Evolutionary conservation across 257 asterid species (phyloP).

Genomic region (Fraxinus quadrangulata): DNA sequence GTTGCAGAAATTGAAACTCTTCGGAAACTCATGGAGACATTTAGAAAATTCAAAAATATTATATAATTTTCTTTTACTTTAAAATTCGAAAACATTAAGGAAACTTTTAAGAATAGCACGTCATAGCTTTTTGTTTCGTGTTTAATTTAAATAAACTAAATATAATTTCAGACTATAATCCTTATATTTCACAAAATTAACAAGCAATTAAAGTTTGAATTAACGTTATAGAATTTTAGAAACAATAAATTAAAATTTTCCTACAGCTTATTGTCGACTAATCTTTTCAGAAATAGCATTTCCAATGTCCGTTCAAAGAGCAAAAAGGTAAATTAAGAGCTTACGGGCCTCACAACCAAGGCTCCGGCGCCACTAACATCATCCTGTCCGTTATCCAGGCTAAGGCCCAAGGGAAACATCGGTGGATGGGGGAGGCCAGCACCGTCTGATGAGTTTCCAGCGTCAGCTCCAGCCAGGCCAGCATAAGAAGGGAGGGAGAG

Average conservation of each 20-base stretch:
- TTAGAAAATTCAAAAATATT: background rate
- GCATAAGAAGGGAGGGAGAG: constrained; percentile 68
- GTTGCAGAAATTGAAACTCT: background rate
- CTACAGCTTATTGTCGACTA: background rate
- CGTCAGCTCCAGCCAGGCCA: constrained; percentile 53
- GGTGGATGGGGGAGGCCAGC: constrained; percentile 46
- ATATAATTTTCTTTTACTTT: too few species aligned
- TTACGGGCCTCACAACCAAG: constrained; percentile 53
- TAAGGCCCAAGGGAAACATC: constrained; percentile 67
- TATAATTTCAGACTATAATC: background rate
- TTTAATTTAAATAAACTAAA: background rate
- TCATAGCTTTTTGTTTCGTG: background rate
- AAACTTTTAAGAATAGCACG: background rate
- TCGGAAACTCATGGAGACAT: too few species aligned
- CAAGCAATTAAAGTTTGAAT: background rate
- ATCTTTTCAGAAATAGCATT: background rate
- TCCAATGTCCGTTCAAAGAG: background rate
- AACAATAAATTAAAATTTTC: background rate
- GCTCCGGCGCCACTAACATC: constrained; percentile 49
- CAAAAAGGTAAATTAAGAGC: constrained; percentile 20
- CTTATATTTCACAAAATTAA: background rate
- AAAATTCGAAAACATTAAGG: background rate
- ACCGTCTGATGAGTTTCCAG: constrained; percentile 47
- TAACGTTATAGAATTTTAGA: background rate
- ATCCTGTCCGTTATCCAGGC: constrained; percentile 69